Conservation (phyloP, 1,284 basidiomycete species). For the Moesziomyces antarcticus region DNA sequence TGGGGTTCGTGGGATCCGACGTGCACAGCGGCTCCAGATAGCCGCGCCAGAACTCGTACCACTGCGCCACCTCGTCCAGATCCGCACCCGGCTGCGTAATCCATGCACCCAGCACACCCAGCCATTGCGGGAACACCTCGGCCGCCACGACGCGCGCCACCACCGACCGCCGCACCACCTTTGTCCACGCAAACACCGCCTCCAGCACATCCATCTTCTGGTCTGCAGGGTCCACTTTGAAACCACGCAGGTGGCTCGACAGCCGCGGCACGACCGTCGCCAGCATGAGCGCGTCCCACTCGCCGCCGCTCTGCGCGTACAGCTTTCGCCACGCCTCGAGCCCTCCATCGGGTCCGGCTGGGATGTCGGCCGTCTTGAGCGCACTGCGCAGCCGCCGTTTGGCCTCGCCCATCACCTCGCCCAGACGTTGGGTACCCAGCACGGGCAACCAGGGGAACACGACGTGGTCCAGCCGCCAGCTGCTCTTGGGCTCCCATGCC, state of each 20-base stretch:
- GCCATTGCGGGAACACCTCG: slow-evolving; percentile 96
- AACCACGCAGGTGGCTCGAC: slow-evolving; percentile 79
- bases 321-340: slow-evolving; percentile 48
- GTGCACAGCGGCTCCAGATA: slow-evolving; percentile 71
- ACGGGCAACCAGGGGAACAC: slow-evolving; percentile 94
- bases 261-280: slow-evolving; percentile 92
- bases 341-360: slow-evolving; percentile 21
- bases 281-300: slow-evolving; percentile 91
- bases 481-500: slow-evolving; percentile 73
- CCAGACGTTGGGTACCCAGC: slow-evolving; percentile 79
- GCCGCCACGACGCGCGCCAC: slow-evolving; percentile 71
- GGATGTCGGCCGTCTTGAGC: slow-evolving; percentile 77
- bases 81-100: slow-evolving; percentile 83
- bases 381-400: slow-evolving; percentile 83
- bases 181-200: slow-evolving; percentile 81
- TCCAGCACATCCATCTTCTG: slow-evolving; percentile 80
- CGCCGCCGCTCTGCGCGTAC: slow-evolving; percentile 63
- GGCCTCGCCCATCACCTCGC: slow-evolving; percentile 83
- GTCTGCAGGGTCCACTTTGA: slow-evolving; percentile 85
- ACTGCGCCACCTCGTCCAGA: slow-evolving; percentile 88
- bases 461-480: slow-evolving; percentile 75
- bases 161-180: slow-evolving; percentile 73
- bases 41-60: slow-evolving; percentile 87
- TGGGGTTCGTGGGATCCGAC: background rate
- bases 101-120: slow-evolving; percentile 90